phyloP scores from a whole-genome alignment of 441 rosid species.

The Euphorbia schlechtendalii region DNA sequence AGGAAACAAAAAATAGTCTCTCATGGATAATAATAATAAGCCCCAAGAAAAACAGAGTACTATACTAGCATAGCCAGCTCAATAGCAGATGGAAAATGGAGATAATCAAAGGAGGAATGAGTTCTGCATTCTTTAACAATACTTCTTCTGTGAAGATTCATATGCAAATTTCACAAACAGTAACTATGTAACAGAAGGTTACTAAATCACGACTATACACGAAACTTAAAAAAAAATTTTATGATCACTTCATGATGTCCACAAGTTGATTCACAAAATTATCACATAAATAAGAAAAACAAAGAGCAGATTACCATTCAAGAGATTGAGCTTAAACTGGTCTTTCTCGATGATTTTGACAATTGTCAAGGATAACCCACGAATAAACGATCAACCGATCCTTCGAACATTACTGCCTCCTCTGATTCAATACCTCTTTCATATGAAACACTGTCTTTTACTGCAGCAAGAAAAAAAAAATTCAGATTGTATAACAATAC shows the following conservation, averaged over 20 bases:
- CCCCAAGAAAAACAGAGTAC: background rate
- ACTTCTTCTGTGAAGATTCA: constrained; percentile 35
- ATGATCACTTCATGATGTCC: background rate
- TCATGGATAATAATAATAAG: too few relatives aligned
- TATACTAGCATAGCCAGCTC: constrained; percentile 45
- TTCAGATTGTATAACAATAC: background rate
- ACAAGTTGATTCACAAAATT: background rate
- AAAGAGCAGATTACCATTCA: constrained; percentile 34
- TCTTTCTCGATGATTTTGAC: constrained; percentile 69
- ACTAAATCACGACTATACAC: background rate
- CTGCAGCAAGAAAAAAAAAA: background rate
- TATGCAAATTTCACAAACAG: background rate
- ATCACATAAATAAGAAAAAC: background rate
- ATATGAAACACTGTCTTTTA: background rate
- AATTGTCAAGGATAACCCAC: constrained; percentile 65
- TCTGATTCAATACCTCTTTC: background rate
- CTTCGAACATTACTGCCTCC: constrained; percentile 59
- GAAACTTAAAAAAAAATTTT: background rate
- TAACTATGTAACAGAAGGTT: background rate
- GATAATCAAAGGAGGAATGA: constrained; percentile 79
- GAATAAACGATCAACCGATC: constrained; percentile 56
- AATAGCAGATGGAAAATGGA: constrained; percentile 69
- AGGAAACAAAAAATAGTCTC: background rate
- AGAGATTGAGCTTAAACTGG: constrained; percentile 66
- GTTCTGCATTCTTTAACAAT: constrained; percentile 64